Base-by-base conservation (phyloP, 306 rosid species). In the Corylus americana region DNA sequence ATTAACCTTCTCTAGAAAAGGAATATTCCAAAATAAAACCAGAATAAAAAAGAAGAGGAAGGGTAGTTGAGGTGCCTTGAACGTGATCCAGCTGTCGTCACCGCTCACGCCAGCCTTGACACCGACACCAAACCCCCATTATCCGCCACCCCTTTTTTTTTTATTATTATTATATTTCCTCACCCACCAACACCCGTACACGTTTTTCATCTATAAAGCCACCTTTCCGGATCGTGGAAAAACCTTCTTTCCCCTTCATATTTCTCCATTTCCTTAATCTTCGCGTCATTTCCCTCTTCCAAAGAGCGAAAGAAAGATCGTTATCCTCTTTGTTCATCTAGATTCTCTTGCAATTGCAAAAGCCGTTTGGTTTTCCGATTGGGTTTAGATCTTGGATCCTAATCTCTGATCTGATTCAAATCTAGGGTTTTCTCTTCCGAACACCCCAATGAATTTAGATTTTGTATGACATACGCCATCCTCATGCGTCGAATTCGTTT, bases 401-500 rank as follows among this genome's bases (percentile, higher is more conserved):
- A 39, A 47, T 54, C 17, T 20, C 55, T 35, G 47, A 73, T 53
- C 27, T 55, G 50, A 10, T 22, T 8, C 47, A 45, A 27, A 59
- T 59, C 59, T 35, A 47, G 68, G 80, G 77, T 71, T 59, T 55
- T 63, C 20, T n/a, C 14, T 0, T 76, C n/a, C 49, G 77, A 61
- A 74, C 68, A 11, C 55, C 54, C 78, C 86, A 3, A 84, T 87
- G 88, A 77, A 76, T 88, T 68, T 78, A 74, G 85, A 51, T 18
- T 83, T 82, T 83, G 73, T 86, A 79, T 87, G 87, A 91, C 84
- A 62, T 20, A 13, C 18, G 58, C 79, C 71, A 66, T 63, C 55
- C 85, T 63, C 18, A 87, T 78, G 89, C 81, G 81, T 74, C 89
- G 90, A 49, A 71, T 89, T 74, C 89, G 89, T 68, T 50, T 89